Base-by-base conservation (phyloP, 148 eudicot species). In the Vaccinium corymbosum region DNA sequence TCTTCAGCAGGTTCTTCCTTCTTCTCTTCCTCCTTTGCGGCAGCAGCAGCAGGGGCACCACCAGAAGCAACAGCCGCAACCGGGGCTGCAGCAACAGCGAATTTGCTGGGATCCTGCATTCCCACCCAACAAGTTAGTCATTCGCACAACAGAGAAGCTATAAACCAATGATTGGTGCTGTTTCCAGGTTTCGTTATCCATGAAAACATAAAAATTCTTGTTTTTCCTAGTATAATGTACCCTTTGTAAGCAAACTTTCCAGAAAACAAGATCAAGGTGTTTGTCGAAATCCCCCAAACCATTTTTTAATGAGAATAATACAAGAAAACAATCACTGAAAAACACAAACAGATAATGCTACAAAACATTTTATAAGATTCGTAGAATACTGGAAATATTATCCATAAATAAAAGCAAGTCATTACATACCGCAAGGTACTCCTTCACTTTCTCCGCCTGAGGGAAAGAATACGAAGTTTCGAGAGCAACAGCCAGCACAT, bases 391-490 rank as follows among this genome's bases (percentile, higher is more conserved):
- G 70, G 10, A 2, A 8, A 62, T 2, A 27, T 38, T 66, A 27
- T 6, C 38, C 73, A 25, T 3, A 27, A 12, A 68, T 64, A 22
- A 64, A 64, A n/a, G 32, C 70, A 64, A 22, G 13, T 22, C 70
- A 64, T 22, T 64, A 64, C 32, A 9, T 64, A 64, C 70, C 70
- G 70, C 70, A 0, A 64, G 29, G 85, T 83, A 87, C 61, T 88
- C 92, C 85, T 90, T 90, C 20, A 90, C 88, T 82, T 85, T 85
- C 1, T 90, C 92, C 46, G 92, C 92, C 76, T 75, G 85, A 1
- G 88, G 88, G 86, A 83, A 90, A n/a, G 92, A 88, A 8, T 62
- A 62, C 2, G 79, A 85, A 90, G 92, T 87, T 19, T 29, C 89
- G 15, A 90, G 62, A 1, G 92, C 87, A 85, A 90, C 27, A 3